A percentile compares a stretch with the other conserved stretches of the same genome.
These are phyloP conservation scores for Citrus trifoliata DNA, from an alignment of 345 rosid species.

Conservation along the genomic window DNA sequence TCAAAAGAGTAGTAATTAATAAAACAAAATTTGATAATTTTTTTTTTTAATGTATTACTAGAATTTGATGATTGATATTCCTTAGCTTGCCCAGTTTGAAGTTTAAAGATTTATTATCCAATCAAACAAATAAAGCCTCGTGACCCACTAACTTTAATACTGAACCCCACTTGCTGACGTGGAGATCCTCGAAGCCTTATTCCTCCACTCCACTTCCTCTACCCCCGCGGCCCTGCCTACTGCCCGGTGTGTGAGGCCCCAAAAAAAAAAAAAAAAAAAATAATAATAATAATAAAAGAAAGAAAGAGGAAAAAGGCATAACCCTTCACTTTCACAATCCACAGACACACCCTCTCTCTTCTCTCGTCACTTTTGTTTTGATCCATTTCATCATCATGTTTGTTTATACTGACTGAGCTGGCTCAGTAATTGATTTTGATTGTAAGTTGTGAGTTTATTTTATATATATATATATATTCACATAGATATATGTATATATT, in stretches of 20 bases:
- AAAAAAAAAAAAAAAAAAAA: no score
- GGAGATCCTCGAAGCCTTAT: constrained; percentile 6
- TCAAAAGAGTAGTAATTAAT: neutral
- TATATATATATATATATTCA: no score
- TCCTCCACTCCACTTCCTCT: neutral
- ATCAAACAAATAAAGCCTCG: neutral
- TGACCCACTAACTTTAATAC: neutral
- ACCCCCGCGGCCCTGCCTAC: neutral
- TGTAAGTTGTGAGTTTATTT: neutral
- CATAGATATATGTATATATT: no score
- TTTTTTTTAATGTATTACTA: no score
- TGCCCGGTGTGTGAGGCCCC: no score
- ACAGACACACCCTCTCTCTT: neutral
- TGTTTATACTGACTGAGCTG: neutral
- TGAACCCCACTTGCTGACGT: constrained; percentile 9
- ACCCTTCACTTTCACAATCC: neutral
- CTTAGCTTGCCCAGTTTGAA: neutral
- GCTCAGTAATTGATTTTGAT: neutral
- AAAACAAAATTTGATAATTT: no score
- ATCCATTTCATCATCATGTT: neutral
- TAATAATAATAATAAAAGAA: no score
- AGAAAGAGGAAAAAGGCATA: no score
- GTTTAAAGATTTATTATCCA: neutral
- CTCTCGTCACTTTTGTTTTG: neutral
- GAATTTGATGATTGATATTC: neutral